phyloP scores from a whole-genome alignment of 495 filamentous ascomycete genomes.

The Hyaloscypha variabilis region DNA sequence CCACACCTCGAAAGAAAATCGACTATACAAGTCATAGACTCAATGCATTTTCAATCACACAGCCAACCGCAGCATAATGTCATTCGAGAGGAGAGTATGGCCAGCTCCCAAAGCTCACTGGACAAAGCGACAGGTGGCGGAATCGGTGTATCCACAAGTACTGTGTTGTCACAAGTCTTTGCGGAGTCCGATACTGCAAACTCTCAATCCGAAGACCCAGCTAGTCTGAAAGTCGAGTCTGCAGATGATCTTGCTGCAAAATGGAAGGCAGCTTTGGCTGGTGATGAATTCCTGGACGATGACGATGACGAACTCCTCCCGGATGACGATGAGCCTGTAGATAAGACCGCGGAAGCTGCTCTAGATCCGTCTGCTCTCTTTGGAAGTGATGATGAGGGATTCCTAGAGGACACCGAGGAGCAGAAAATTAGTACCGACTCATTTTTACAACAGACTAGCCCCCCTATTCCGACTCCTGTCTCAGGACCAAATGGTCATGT shows the following conservation, averaged over 20 bases:
- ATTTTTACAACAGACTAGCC: slow-evolving; percentile 13
- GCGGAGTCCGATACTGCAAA: slow-evolving; percentile 24
- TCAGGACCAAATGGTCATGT: slow-evolving; percentile 31
- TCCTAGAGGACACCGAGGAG: slow-evolving; percentile 62
- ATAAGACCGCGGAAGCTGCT: slow-evolving; percentile 55
- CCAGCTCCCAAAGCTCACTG: slow-evolving; percentile 37
- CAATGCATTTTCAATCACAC: slow-evolving; percentile 26
- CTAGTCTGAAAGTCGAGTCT: slow-evolving; percentile 30
- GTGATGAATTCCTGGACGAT: slow-evolving; percentile 76
- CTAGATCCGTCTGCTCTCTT: slow-evolving; percentile 31
- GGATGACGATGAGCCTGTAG: slow-evolving; percentile 68
- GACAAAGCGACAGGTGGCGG: slow-evolving; percentile 31
- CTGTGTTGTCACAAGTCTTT: slow-evolving; percentile 31
- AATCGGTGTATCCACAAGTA: slow-evolving; percentile 32
- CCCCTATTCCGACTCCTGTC: slow-evolving; percentile 10
- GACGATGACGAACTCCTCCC: slow-evolving; percentile 47
- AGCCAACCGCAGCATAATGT: slow-evolving; percentile 11
- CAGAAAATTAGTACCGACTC: slow-evolving; percentile 23
- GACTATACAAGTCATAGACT: slow-evolving; percentile 57
- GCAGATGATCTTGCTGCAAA: slow-evolving; percentile 72
- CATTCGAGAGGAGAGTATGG: slow-evolving; percentile 36
- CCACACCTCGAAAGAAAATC: slow-evolving; percentile 57
- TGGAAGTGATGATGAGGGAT: slow-evolving; percentile 73
- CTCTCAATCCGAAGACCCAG: slow-evolving; percentile 32
- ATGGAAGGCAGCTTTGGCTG: slow-evolving; percentile 82